Evolutionary conservation across 2,329 filamentous ascomycete genomes (phyloP), one percentile per base, ranked within the genome.

Genomic region (Akanthomyces lecanii): DNA sequence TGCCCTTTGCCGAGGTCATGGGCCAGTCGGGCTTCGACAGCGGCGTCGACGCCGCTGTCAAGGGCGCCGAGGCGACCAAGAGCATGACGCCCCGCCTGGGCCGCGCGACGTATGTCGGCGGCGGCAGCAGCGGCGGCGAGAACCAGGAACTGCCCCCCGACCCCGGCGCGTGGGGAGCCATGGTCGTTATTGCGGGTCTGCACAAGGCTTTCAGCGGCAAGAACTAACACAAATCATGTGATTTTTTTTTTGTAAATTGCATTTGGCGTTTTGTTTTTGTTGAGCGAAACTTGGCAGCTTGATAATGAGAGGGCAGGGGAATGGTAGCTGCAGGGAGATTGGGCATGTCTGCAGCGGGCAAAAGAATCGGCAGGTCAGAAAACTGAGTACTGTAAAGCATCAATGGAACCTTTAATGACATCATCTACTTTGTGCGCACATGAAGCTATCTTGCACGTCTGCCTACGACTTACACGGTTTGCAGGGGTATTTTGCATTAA

Each of bases 91-190:
- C 88, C 8, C 85, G 79, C 67, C 76, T 91, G 33, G 88, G 88
- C 1, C 78, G 88, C 58, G 88, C 88, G 12, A 88, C 88, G 0
- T 91, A 91, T 68, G 84, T 90, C 4, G 86, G 83, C 5, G 83
- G 90, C 5, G 86, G 83, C 6, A 81, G 83, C 6, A 81, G 79
- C 1, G 82, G 81, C 50, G 82, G 79, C 62, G 78, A 82, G 64
- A 79, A 77, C 61, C 74, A 74, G 59, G 80, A 79, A 51, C 65
- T 82, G 61, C 85, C 89, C 5, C 87, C 88, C 4, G 88, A 91
- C 71, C 88, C 88, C 0, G 88, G 88, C 36, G 88, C 88, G 5
- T 86, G 87, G 79, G 88, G 87, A n/a, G 81, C 88, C 28, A 86
- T 86, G 81, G 81, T 84, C 18, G 81, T 76, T 2, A 78, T 83